A percentile compares a stretch with the other conserved stretches of the same genome.
Evolutionary conservation across 2,329 filamentous ascomycete species (phyloP).

Genomic region (Cercospora beticola): DNA sequence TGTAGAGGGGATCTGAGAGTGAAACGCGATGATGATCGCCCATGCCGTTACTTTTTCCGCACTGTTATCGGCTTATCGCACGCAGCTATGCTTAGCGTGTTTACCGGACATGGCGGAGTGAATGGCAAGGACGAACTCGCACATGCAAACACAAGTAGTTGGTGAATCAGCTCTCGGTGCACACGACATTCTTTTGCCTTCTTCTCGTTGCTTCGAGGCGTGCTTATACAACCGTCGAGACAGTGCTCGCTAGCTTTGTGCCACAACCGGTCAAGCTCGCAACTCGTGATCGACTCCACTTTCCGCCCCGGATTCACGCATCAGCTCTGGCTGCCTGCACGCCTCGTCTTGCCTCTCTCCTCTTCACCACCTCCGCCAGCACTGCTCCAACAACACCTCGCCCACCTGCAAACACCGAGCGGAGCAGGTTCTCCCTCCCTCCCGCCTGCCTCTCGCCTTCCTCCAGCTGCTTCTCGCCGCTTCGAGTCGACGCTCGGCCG

Average conservation of each 20-base stretch:
- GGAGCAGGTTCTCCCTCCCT: slow-evolving; percentile 10
- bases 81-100: neutral
- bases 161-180: neutral
- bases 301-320: slow-evolving; percentile 2
- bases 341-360: neutral
- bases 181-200: neutral
- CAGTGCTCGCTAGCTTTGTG: neutral
- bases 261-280: slow-evolving; percentile 4
- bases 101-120: neutral
- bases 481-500: neutral
- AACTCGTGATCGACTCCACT: slow-evolving; percentile 2
- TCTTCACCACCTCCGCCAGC: neutral
- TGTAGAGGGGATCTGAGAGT: neutral
- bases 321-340: slow-evolving; percentile 12
- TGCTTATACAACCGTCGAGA: neutral
- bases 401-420: neutral
- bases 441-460: neutral
- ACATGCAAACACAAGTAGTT: neutral
- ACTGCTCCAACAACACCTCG: neutral
- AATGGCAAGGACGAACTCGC: neutral
- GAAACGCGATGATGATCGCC: neutral
- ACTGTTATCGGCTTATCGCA: neutral
- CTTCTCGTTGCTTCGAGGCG: slow-evolving; percentile 4
- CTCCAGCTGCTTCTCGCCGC: neutral
- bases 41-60: neutral